Conservation (phyloP, 805 yeast genomes). For the Maudiozyma serrabonitensis region DNA sequence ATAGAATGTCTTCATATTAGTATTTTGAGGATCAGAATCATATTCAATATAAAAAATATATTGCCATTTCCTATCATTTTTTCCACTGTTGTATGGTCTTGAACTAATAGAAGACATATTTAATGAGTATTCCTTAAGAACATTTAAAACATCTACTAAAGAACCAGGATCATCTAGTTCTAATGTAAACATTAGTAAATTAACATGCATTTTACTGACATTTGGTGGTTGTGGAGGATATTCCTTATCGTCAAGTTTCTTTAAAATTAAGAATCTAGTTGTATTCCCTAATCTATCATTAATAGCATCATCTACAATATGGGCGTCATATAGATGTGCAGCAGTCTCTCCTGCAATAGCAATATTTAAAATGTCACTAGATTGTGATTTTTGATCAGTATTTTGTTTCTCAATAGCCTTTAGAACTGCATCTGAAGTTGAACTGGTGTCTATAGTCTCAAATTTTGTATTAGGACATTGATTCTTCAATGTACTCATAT, state of each 20-base stretch:
- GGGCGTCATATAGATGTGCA: slow-evolving; percentile 47
- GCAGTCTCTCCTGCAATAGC: slow-evolving; percentile 72
- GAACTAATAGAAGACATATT: slow-evolving; percentile 67
- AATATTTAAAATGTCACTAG: slow-evolving; percentile 36
- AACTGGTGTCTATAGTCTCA: slow-evolving; percentile 52
- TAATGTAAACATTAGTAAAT: slow-evolving; percentile 58
- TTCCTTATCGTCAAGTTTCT: slow-evolving; percentile 26
- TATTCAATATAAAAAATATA: slow-evolving; percentile 74
- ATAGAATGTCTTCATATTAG: slow-evolving; percentile 29
- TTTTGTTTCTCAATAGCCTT: slow-evolving; percentile 32
- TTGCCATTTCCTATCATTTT: slow-evolving; percentile 45
- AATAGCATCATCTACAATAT: slow-evolving; percentile 44
- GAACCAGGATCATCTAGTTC: slow-evolving; percentile 65
- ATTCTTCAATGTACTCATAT: slow-evolving; percentile 33
- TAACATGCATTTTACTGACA: slow-evolving; percentile 21
- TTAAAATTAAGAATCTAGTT: slow-evolving; percentile 72
- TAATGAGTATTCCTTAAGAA: slow-evolving; percentile 44
- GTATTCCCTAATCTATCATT: slow-evolving; percentile 73
- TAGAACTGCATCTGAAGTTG: slow-evolving; percentile 82
- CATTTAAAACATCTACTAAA: slow-evolving; percentile 51
- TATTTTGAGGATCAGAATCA: slow-evolving; percentile 23
- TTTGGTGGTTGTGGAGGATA: not conserved
- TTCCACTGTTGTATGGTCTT: slow-evolving; percentile 46
- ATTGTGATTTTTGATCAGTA: slow-evolving; percentile 18
- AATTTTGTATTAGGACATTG: slow-evolving; percentile 28